These are phyloP conservation scores for Lachnellula occidentalis DNA, from an alignment of 2,329 filamentous ascomycete species.

Conservation along the genomic window DNA sequence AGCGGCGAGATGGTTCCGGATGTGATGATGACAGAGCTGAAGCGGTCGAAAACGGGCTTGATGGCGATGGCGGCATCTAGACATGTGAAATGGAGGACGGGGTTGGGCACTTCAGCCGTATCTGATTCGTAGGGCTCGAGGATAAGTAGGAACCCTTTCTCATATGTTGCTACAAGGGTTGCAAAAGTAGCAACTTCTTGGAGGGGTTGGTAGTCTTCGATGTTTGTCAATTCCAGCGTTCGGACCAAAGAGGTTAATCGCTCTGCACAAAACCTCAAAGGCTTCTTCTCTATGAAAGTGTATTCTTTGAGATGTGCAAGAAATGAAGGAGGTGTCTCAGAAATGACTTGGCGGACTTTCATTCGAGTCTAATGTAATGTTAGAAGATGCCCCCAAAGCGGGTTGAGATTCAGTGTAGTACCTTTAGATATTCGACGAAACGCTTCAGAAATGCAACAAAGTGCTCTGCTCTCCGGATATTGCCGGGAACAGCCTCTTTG, in stretches of 20 bases:
- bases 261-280: conserved; percentile 89
- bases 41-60: conserved; percentile 93
- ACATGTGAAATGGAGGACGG: conserved; percentile 94
- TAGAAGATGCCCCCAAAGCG: conserved; percentile 1
- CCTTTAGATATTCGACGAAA: conserved; percentile 95
- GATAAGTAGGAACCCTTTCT: conserved; percentile 92
- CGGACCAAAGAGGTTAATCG: conserved; percentile 88
- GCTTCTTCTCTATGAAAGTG: conserved; percentile 97
- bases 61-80: conserved; percentile 97
- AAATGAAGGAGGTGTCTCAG: conserved; percentile 92
- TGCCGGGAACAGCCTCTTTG: conserved; percentile 92
- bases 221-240: conserved; percentile 92
- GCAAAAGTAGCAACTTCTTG: conserved; percentile 98
- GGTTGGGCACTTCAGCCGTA: conserved; percentile 90
- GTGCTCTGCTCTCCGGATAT: conserved; percentile 92
- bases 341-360: conserved; percentile 97
- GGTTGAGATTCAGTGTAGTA: conserved; percentile 20
- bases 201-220: conserved; percentile 93
- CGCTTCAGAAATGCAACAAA: conserved; percentile 92
- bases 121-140: conserved; percentile 97
- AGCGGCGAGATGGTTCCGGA: conserved; percentile 94
- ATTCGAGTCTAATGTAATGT: conserved; percentile 67
- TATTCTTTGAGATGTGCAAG: conserved; percentile 88
- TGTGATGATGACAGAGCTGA: conserved; percentile 97
- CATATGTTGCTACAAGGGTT: conserved; percentile 91